Evolutionary conservation across 805 yeast genomes (phyloP), one percentile per base, ranked within the genome.

Genomic region (Lipomyces mesembrius): DNA sequence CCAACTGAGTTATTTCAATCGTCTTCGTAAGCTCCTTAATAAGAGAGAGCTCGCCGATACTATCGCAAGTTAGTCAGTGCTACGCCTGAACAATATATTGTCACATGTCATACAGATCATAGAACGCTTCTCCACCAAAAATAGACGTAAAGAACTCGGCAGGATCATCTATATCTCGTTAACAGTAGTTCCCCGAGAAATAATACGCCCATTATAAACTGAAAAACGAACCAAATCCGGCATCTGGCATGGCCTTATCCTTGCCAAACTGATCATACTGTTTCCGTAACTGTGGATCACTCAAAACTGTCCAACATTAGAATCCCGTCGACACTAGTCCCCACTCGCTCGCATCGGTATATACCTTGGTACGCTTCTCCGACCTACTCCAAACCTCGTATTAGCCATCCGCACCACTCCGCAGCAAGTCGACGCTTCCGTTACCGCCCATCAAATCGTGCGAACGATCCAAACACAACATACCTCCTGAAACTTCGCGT

Each of bases 61-160:
- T 70, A 54, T 51, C 20, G 29, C 17, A 17, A 27, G 56, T 59
- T 39, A 46, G 22, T 22, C 34, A 25, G 17, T 43, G 3, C 49
- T 5, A 12, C 49, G 22, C 20, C 9, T 43, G 49, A 29, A 43
- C 49, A 43, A 37, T 1, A 14, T 20, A 57, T 37, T 29, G 39
- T 37, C 61, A 43, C 9, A 43, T 43, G 20, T 43, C 70, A 32
- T 65, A 70, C 77, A 73, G 88, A 59, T 88, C 88, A 43, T 82
- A 84, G 78, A 93, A 92, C 1, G 95, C 96, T 64, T 90, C 96
- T 59, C 97, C 97, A 57, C 97, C 97, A 78, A 92, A 95, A 49
- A 95, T 90, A 75, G 83, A 83, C 35, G 89, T 84, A 78, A 95
- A 92, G 74, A 91, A 89, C 76, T 93, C 97, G 61, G 85, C 81